A percentile compares a stretch with the other conserved stretches of the same genome.
Evolutionary conservation across 163 green algal species (phyloP).

Genomic region (Chlorella variabilis): DNA sequence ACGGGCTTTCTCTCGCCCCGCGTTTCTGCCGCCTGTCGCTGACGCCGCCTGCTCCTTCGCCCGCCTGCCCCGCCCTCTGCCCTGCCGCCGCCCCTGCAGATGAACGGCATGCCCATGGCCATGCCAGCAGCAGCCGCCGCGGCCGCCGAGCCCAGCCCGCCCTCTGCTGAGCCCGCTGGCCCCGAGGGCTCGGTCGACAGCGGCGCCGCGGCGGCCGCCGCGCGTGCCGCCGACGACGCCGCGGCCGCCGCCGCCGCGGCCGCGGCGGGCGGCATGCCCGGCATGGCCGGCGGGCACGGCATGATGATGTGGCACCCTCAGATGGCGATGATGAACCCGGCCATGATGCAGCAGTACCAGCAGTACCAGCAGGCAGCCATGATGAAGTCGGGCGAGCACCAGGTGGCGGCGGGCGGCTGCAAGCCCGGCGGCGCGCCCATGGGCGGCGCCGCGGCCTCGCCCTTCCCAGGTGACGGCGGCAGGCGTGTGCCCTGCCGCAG

Average conservation of each 20-base stretch:
- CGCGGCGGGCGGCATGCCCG: conserved; percentile 4
- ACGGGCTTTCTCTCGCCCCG: too few species aligned
- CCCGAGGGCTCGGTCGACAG: neutral
- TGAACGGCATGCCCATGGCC: conserved; percentile 13
- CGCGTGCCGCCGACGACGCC: neutral
- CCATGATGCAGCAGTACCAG: conserved; percentile 32
- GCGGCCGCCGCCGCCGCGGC: neutral
- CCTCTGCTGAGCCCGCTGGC: neutral
- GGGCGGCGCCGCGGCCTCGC: neutral
- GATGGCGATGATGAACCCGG: conserved; percentile 35
- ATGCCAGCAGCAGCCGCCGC: conserved; percentile 17
- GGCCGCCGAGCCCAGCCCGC: neutral
- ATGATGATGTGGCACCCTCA: conserved; percentile 39
- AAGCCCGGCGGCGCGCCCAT: neutral
- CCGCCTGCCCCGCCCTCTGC: neutral
- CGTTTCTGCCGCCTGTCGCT: too few species aligned
- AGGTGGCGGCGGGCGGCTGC: neutral
- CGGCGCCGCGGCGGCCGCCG: neutral
- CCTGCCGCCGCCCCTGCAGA: neutral
- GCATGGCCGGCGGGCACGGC: conserved; percentile 2
- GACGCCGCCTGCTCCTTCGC: too few species aligned
- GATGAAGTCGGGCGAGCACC: conserved; percentile 2
- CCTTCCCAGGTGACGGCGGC: too few species aligned
- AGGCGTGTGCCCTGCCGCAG: too few species aligned
- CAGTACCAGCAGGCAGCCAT: conserved; percentile 24